A percentile compares a stretch with the other conserved stretches of the same genome.
phyloP scores from a whole-genome alignment of 306 rosid species.

The Cercis canadensis region DNA sequence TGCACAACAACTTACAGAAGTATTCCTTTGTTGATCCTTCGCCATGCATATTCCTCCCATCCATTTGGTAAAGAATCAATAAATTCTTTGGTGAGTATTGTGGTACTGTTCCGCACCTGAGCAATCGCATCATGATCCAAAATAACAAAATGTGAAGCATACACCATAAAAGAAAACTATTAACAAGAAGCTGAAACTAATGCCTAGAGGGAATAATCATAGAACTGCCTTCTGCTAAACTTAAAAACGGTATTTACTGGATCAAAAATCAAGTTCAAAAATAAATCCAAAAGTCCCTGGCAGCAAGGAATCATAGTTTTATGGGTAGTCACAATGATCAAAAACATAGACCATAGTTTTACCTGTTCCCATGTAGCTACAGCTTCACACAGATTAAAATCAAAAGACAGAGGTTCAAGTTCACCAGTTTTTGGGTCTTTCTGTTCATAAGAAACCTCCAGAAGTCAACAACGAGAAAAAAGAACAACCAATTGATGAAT shows the following conservation, averaged over 20 bases:
- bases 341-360: slow-evolving; percentile 28
- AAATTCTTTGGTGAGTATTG: slow-evolving; percentile 90
- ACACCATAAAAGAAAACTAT: slow-evolving; percentile 10
- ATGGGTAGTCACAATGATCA: slow-evolving; percentile 11
- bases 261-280: slow-evolving; percentile 15
- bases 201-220: background rate
- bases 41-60: slow-evolving; percentile 99
- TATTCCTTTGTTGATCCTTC: slow-evolving; percentile 93
- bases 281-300: slow-evolving; percentile 23
- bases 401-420: slow-evolving; percentile 85
- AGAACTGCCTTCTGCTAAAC: background rate
- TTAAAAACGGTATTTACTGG: slow-evolving; percentile 1
- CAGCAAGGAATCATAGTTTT: slow-evolving; percentile 7
- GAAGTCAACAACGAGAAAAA: slow-evolving; percentile 21
- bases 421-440: slow-evolving; percentile 89
- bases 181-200: slow-evolving; percentile 20
- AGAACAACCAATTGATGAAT: background rate
- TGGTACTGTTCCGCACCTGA: slow-evolving; percentile 97
- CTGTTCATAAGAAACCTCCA: slow-evolving; percentile 55
- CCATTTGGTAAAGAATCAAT: slow-evolving; percentile 94
- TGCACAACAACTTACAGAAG: slow-evolving; percentile 73
- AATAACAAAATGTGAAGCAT: slow-evolving; percentile 54
- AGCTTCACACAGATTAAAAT: slow-evolving; percentile 91
- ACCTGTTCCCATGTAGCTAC: slow-evolving; percentile 99
- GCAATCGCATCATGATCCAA: slow-evolving; percentile 53